phyloP scores from a whole-genome alignment of 441 rosid genomes.

The Melastoma candidum region DNA sequence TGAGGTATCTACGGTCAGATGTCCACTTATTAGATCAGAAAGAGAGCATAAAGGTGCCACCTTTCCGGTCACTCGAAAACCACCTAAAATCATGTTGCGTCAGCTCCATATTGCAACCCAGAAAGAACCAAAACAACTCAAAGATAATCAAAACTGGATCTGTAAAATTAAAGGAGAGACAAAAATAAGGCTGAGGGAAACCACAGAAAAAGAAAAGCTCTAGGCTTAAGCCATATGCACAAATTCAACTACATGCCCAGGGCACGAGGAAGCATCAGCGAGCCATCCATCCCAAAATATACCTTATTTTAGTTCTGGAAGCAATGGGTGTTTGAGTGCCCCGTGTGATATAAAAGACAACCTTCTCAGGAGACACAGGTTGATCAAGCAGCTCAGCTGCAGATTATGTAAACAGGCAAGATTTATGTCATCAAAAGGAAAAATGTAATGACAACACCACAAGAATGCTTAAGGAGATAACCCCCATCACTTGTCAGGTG shows the following conservation, averaged over 20 bases:
- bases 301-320: conserved; percentile 76
- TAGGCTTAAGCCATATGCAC: no score
- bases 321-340: conserved; percentile 83
- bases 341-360: conserved; percentile 75
- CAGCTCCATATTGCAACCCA: no score
- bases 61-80: conserved; percentile 73
- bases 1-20: conserved; percentile 66
- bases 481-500: conserved; percentile 37
- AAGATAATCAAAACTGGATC: no score
- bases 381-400: conserved; percentile 55
- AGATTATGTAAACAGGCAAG: conserved; percentile 15
- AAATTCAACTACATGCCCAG: neutral
- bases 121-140: no score
- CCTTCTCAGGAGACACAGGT: conserved; percentile 71
- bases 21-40: conserved; percentile 69
- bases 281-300: conserved; percentile 10
- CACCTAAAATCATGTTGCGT: conserved; percentile 30
- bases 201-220: no score
- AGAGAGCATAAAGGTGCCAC: conserved; percentile 57
- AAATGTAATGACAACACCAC: conserved; percentile 1
- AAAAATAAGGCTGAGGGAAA: no score
- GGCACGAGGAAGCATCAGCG: conserved; percentile 1
- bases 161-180: no score
- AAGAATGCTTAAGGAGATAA: conserved; percentile 11
- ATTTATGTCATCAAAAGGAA: conserved; percentile 2